A percentile compares a stretch with the other conserved stretches of the same genome.
Conservation (phyloP, 1,139 yeast species). For the Pichia cactophila region DNA sequence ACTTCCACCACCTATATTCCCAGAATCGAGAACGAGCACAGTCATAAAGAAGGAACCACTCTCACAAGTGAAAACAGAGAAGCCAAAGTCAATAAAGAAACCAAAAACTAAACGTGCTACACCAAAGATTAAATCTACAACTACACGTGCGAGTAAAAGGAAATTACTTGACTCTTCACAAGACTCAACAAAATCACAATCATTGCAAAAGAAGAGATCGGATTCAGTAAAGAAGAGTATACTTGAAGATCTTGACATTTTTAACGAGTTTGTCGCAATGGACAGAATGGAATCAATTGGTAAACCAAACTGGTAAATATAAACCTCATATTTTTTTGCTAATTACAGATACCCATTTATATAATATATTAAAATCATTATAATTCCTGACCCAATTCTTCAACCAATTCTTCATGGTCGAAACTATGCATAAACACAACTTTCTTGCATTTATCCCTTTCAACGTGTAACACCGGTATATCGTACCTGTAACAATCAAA, state of each 20-base stretch:
- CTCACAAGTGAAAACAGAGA: background rate
- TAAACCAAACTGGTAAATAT: slow-evolving; percentile 7
- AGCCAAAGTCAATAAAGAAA: background rate
- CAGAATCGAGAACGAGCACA: slow-evolving; percentile 2
- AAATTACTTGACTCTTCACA: slow-evolving; percentile 8
- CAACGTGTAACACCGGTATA: slow-evolving; percentile 80
- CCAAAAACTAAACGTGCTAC: background rate
- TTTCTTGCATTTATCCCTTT: slow-evolving; percentile 40
- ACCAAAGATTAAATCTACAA: background rate
- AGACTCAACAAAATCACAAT: slow-evolving; percentile 2
- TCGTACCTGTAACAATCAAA: slow-evolving; percentile 78
- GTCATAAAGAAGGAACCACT: background rate
- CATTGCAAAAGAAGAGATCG: background rate
- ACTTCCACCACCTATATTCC: background rate
- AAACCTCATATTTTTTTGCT: background rate
- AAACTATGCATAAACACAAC: slow-evolving; percentile 74
- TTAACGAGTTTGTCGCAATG: slow-evolving; percentile 12
- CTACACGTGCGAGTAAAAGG: background rate
- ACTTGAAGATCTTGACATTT: slow-evolving; percentile 9
- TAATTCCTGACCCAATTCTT: slow-evolving; percentile 32
- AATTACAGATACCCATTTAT: background rate
- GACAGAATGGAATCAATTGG: slow-evolving; percentile 8
- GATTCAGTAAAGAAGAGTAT: slow-evolving; percentile 1
- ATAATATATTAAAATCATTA: slow-evolving; percentile 4
- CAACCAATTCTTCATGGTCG: slow-evolving; percentile 47